Conservation (phyloP, 163 green algal species). For the Coccomyxa subellipsoidea region DNA sequence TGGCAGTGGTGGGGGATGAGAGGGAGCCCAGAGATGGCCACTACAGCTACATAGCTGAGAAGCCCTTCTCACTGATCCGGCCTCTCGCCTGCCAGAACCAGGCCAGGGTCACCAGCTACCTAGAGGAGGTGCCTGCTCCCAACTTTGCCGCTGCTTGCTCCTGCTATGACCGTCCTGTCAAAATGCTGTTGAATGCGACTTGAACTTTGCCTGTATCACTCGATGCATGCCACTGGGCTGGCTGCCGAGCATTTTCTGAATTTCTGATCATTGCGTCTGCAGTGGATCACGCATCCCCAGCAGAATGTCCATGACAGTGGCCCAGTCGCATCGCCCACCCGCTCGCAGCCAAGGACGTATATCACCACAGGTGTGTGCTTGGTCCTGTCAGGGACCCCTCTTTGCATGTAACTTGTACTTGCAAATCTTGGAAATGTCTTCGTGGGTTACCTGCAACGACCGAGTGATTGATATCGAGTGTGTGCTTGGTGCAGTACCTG, state of each 20-base stretch:
- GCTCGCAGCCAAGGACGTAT: not conserved
- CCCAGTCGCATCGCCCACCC: not conserved
- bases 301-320: not conserved
- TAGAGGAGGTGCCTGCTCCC: slow-evolving; percentile 10
- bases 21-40: slow-evolving; percentile 67
- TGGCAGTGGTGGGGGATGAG: slow-evolving; percentile 57
- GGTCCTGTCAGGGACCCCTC: too few relatives aligned
- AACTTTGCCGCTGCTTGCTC: too few relatives aligned
- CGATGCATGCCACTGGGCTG: too few relatives aligned
- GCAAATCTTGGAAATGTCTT: too few relatives aligned
- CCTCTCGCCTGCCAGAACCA: slow-evolving; percentile 15
- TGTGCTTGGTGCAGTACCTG: not conserved
- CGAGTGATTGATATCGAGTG: too few relatives aligned
- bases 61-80: slow-evolving; percentile 26
- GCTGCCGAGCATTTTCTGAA: too few relatives aligned
- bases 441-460: too few relatives aligned
- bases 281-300: not conserved
- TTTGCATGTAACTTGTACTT: too few relatives aligned
- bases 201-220: too few relatives aligned
- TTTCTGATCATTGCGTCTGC: too few relatives aligned
- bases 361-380: not conserved
- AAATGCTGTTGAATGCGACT: too few relatives aligned
- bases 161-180: too few relatives aligned
- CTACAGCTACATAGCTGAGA: slow-evolving; percentile 55
- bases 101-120: not conserved